Evolutionary conservation across 108 stramenopile genomes (phyloP).

Genomic region (Skeletonema potamos): DNA sequence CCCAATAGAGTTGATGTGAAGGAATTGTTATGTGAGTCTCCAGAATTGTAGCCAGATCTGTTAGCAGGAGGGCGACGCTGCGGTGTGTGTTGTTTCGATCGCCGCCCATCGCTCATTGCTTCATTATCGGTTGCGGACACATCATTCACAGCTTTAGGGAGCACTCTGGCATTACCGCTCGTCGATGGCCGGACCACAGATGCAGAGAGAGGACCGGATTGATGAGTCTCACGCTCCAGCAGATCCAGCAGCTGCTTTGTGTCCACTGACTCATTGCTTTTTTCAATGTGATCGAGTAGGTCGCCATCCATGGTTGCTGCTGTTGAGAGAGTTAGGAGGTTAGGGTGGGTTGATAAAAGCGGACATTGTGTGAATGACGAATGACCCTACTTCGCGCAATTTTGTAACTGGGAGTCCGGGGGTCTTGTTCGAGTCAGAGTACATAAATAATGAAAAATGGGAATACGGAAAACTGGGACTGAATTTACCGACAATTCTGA

Average conservation of each 20-base stretch:
- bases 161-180: too few relatives aligned
- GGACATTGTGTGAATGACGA: too few relatives aligned
- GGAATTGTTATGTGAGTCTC: conserved; percentile 1
- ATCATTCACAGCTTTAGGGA: not conserved
- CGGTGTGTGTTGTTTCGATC: not conserved
- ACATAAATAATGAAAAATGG: too few relatives aligned
- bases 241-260: conserved; percentile 2
- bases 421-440: too few relatives aligned
- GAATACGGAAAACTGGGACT: too few relatives aligned
- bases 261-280: not conserved
- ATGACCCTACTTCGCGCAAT: too few relatives aligned
- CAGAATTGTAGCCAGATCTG: not conserved
- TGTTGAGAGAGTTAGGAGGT: not conserved
- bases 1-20: conserved; percentile 7
- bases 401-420: too few relatives aligned
- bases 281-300: not conserved
- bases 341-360: too few relatives aligned
- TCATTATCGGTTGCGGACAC: not conserved
- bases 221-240: not conserved
- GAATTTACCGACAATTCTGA: too few relatives aligned
- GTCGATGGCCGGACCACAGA: not conserved
- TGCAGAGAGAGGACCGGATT: not conserved
- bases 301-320: not conserved
- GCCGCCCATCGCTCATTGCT: not conserved
- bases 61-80: not conserved